Conservation (phyloP, 202 grass and related monocot genomes). For the Elaeis oleifera region DNA sequence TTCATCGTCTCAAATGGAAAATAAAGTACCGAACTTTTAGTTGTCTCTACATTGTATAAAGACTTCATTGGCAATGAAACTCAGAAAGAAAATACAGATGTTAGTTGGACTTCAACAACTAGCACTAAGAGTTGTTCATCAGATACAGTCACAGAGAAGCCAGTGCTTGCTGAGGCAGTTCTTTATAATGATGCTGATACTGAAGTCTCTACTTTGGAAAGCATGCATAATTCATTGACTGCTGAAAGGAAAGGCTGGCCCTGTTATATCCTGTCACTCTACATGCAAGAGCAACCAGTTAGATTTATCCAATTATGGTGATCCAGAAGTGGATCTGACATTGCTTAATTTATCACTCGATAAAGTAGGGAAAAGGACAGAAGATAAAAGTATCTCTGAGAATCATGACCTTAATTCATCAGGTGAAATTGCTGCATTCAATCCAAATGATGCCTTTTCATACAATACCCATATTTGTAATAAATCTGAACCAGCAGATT, state of each 20-base stretch:
- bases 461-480: background rate
- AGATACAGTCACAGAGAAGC: constrained; percentile 3
- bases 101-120: constrained; percentile 18
- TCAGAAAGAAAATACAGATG: constrained; percentile 6
- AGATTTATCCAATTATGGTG: constrained; percentile 26
- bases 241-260: constrained; percentile 25
- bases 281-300: constrained; percentile 3
- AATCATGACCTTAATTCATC: too few relatives aligned
- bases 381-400: constrained; percentile 29
- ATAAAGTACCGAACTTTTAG: constrained; percentile 17
- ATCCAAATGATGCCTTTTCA: constrained; percentile 1
- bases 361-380: constrained; percentile 26
- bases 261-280: constrained; percentile 12
- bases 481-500: constrained; percentile 16
- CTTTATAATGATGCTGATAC: background rate
- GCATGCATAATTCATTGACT: constrained; percentile 1
- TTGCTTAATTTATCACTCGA: constrained; percentile 23
- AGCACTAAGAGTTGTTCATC: background rate
- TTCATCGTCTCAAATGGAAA: constrained; percentile 12
- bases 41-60: background rate
- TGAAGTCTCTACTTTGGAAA: background rate
- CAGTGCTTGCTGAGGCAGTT: constrained; percentile 10
- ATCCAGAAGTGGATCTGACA: constrained; percentile 11
- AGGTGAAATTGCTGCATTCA: too few relatives aligned
- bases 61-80: constrained; percentile 13